These are phyloP conservation scores for Pterocarpus macrocarpus DNA, from an alignment of 306 rosid genomes.

Conservation along the genomic window DNA sequence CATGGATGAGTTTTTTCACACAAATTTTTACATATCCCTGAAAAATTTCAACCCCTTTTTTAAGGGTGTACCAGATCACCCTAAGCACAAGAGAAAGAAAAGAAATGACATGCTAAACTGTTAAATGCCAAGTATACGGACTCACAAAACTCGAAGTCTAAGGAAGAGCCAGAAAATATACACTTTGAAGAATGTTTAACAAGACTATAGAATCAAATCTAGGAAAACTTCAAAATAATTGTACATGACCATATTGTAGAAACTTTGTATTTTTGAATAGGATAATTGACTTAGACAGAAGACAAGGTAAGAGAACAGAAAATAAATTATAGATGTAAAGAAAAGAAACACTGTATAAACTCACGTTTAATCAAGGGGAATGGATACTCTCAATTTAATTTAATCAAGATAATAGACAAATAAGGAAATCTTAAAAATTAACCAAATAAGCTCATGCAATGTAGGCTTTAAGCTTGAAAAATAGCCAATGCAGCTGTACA, in stretches of 20 bases:
- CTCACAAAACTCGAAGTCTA: background rate
- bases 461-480: background rate
- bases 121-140: background rate
- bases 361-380: background rate
- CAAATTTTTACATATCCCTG: background rate
- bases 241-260: background rate
- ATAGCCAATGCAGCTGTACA: background rate
- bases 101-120: conserved; percentile 7
- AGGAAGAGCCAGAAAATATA: background rate
- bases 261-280: conserved; percentile 4
- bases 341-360: conserved; percentile 17
- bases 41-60: background rate
- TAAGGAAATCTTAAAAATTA: background rate
- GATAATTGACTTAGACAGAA: background rate
- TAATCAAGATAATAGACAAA: background rate
- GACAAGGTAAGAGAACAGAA: background rate
- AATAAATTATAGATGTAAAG: background rate
- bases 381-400: too few species aligned
- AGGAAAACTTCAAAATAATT: background rate
- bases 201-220: conserved; percentile 16
- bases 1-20: conserved; percentile 14
- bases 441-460: conserved; percentile 18
- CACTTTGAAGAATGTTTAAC: background rate
- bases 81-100: conserved; percentile 13
- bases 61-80: background rate